Conservation (phyloP, 2,329 filamentous ascomycete species). For the Dryadomyces sulphureus region DNA sequence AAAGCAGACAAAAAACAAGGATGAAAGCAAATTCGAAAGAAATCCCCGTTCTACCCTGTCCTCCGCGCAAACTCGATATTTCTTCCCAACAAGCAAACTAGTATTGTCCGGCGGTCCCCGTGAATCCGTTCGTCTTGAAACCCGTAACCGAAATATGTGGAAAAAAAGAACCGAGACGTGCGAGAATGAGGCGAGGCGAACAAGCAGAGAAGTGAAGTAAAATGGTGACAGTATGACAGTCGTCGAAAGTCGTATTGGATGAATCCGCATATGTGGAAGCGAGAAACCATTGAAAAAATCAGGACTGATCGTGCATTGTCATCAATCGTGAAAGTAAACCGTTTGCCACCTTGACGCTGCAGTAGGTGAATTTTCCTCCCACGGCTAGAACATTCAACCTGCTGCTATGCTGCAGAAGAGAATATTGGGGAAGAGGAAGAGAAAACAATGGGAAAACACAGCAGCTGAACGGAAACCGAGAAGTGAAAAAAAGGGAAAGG, state of each 20-base stretch:
- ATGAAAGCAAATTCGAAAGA: neutral
- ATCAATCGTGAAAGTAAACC: constrained; percentile 3
- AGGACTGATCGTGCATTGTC: constrained; percentile 4
- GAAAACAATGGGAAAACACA: neutral
- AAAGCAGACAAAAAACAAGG: neutral
- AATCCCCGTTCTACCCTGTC: neutral
- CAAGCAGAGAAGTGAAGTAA: neutral
- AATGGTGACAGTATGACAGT: neutral
- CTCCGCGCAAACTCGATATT: neutral
- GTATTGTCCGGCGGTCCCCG: neutral
- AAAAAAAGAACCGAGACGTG: neutral
- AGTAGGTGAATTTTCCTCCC: neutral
- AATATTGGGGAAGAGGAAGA: neutral
- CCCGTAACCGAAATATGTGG: neutral
- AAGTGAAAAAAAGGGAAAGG: neutral
- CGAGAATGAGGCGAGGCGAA: neutral
- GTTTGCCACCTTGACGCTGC: neutral
- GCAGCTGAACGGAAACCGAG: neutral
- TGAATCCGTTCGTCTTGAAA: neutral
- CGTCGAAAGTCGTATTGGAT: neutral
- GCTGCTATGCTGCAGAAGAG: neutral
- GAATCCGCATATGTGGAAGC: neutral
- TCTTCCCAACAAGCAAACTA: neutral
- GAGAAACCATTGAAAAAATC: neutral
- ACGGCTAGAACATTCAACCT: neutral